A percentile compares a stretch with the other conserved stretches of the same genome.
phyloP scores from a whole-genome alignment of 768 basidiomycete genomes.

The Tylopilus cervinicoccineus region DNA sequence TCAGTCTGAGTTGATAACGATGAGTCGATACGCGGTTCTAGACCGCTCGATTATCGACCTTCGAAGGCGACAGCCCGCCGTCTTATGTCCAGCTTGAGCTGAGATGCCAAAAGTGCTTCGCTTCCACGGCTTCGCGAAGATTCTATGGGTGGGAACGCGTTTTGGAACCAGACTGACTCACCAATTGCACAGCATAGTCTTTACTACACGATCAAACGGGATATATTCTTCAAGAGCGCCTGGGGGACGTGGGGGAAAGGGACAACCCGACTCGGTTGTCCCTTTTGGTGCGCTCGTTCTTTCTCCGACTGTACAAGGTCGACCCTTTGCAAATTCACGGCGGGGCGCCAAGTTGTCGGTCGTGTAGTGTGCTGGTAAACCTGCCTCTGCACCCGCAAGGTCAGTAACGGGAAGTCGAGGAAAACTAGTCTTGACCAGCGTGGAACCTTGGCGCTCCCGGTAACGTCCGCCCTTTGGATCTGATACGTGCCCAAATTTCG shows the following conservation, averaged over 20 bases:
- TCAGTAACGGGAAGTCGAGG: conserved; percentile 9
- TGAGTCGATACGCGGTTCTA: conserved; percentile 20
- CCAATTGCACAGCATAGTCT: too few species aligned
- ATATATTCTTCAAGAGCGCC: conserved; percentile 68
- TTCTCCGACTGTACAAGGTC: not conserved
- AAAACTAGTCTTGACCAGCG: conserved; percentile 60
- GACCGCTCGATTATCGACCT: conserved; percentile 66
- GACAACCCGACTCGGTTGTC: conserved; percentile 71
- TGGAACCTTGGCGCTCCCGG: conserved; percentile 80
- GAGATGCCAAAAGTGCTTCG: conserved; percentile 59
- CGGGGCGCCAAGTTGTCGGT: not conserved
- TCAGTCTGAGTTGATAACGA: not conserved
- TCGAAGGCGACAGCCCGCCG: conserved; percentile 50
- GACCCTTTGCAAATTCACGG: conserved; percentile 5
- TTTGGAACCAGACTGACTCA: conserved; percentile 29
- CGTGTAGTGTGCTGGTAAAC: conserved; percentile 38
- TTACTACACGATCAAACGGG: conserved; percentile 62
- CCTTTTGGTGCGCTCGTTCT: conserved; percentile 55
- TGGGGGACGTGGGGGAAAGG: conserved; percentile 70
- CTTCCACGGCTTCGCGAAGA: conserved; percentile 83
- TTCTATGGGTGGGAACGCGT: conserved; percentile 65
- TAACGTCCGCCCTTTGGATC: conserved; percentile 65
- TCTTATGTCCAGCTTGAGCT: conserved; percentile 76
- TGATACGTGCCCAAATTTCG: too few species aligned
- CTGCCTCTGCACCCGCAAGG: conserved; percentile 38